Percentiles rank a stretch among this genome's conserved stretches.
Conservation (phyloP, 345 rosid species). For the Citrus inodora region DNA sequence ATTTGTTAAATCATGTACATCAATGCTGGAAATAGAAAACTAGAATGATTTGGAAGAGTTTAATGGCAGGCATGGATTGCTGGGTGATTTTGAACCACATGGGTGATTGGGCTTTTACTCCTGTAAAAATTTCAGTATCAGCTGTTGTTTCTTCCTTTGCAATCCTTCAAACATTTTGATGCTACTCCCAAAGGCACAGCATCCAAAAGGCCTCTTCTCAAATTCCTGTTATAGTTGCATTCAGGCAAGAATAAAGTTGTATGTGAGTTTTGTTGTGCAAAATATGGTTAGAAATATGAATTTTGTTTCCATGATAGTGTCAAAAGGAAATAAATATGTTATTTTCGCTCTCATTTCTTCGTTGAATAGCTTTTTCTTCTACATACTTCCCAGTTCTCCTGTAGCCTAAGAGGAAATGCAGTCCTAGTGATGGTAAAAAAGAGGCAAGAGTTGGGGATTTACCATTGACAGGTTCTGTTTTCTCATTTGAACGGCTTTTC, state of each 20-base stretch:
- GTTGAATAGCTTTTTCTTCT: background rate
- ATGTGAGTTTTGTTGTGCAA: constrained; percentile 8
- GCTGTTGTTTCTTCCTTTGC: constrained; percentile 47
- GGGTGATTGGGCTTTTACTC: background rate
- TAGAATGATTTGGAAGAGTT: constrained; percentile 7
- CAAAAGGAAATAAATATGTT: background rate
- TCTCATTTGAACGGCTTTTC: constrained; percentile 57
- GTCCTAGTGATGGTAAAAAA: constrained; percentile 4
- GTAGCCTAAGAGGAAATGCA: background rate
- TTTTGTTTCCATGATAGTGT: constrained; percentile 17
- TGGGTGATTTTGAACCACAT: constrained; percentile 8
- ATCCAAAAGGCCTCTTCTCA: constrained; percentile 40
- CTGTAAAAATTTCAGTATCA: constrained; percentile 46
- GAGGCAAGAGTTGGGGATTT: constrained; percentile 20
- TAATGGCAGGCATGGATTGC: background rate
- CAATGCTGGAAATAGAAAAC: constrained; percentile 9
- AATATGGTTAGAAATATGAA: background rate
- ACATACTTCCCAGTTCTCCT: background rate
- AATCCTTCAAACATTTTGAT: constrained; percentile 48
- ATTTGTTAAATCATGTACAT: constrained; percentile 11
- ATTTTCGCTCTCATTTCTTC: background rate
- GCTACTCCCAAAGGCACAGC: constrained; percentile 52
- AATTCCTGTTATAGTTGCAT: constrained; percentile 49
- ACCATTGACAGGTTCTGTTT: constrained; percentile 56
- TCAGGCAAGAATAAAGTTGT: constrained; percentile 37